Conservation (phyloP, 2,329 filamentous ascomycete species). For the Calonectria henricotiae region DNA sequence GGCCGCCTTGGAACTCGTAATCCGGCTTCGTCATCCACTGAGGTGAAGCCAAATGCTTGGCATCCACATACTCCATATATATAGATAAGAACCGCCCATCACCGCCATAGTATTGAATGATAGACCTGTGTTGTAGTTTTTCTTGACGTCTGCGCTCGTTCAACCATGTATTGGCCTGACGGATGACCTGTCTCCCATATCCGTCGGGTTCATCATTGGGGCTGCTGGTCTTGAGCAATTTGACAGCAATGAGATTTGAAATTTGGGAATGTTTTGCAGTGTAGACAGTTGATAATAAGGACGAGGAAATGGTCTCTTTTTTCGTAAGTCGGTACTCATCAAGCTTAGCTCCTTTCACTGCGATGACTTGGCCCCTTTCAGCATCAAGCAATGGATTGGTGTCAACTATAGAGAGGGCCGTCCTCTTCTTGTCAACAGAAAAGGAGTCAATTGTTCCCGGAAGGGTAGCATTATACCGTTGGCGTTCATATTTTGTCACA, state of each 20-base stretch:
- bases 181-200: slow-evolving; percentile 70
- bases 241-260: slow-evolving; percentile 72
- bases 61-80: slow-evolving; percentile 75
- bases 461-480: slow-evolving; percentile 53
- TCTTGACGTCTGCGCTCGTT: slow-evolving; percentile 72
- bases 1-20: slow-evolving; percentile 67
- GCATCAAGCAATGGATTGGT: slow-evolving; percentile 48
- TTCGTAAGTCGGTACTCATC: slow-evolving; percentile 64
- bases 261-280: slow-evolving; percentile 69
- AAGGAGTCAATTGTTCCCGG: slow-evolving; percentile 68
- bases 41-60: slow-evolving; percentile 67
- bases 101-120: slow-evolving; percentile 72
- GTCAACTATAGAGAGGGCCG: background rate
- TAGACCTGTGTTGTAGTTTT: slow-evolving; percentile 70
- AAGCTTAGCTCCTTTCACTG: slow-evolving; percentile 67
- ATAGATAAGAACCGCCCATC: slow-evolving; percentile 73
- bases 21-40: slow-evolving; percentile 66
- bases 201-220: slow-evolving; percentile 62
- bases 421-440: background rate
- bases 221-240: slow-evolving; percentile 71
- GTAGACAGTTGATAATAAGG: slow-evolving; percentile 70
- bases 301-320: slow-evolving; percentile 69
- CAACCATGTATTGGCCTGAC: slow-evolving; percentile 73
- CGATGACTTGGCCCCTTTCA: slow-evolving; percentile 64
- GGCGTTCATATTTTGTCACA: slow-evolving; percentile 59